A percentile compares a stretch with the other conserved stretches of the same genome.
phyloP scores from a whole-genome alignment of 192 early-diverging fungal species.

The Coemansia sp. region DNA sequence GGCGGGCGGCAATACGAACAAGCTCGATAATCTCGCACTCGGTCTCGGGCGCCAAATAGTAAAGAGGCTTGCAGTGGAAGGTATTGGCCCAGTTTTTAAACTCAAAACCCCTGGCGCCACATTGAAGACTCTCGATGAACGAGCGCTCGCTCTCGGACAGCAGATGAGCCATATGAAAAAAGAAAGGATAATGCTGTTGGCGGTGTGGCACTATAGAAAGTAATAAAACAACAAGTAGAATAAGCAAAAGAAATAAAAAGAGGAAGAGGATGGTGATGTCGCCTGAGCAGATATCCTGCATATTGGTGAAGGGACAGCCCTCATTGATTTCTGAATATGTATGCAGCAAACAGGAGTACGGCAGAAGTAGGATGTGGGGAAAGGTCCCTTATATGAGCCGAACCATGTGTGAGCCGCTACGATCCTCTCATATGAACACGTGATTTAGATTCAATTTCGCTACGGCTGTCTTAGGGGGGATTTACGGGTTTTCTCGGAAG shows the following conservation, averaged over 20 bases:
- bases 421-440: too few species aligned
- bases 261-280: too few species aligned
- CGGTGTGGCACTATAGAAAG: not conserved
- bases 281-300: too few species aligned
- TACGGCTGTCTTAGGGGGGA: not conserved
- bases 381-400: not conserved
- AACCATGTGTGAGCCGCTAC: not conserved
- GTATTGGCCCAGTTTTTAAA: conserved; percentile 76
- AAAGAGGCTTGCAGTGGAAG: conserved; percentile 60
- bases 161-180: not conserved
- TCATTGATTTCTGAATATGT: not conserved
- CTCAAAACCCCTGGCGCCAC: conserved; percentile 11
- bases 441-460: too few species aligned
- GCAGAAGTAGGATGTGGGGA: not conserved
- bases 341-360: not conserved
- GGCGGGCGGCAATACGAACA: conserved; percentile 29
- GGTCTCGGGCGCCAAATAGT: conserved; percentile 62
- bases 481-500: not conserved
- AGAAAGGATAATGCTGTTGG: too few species aligned
- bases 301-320: too few species aligned
- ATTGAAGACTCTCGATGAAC: conserved; percentile 29
- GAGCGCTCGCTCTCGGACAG: conserved; percentile 18
- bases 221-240: too few species aligned
- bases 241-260: not conserved
- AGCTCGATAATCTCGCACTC: conserved; percentile 68